Evolutionary conservation across 169 alveolate species (phyloP).

Genomic region (Eimeria acervulina): DNA sequence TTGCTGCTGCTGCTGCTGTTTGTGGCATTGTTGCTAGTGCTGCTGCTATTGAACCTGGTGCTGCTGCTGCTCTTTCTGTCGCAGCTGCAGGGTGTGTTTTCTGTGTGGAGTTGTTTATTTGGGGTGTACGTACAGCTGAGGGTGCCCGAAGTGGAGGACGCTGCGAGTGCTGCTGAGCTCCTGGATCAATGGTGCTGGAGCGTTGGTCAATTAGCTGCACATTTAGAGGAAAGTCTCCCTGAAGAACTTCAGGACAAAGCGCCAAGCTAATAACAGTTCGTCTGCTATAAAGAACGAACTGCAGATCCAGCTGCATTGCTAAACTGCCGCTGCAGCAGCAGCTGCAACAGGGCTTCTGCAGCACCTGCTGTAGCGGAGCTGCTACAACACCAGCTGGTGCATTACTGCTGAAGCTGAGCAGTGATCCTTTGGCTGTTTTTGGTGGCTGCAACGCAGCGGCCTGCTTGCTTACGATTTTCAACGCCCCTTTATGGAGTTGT

Average conservation of each 20-base stretch:
- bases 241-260: neutral
- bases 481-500: neutral
- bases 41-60: neutral
- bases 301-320: neutral
- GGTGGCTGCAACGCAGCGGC: neutral
- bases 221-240: neutral
- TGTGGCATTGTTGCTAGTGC: neutral
- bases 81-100: neutral
- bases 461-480: neutral
- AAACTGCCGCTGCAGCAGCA: neutral
- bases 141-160: neutral
- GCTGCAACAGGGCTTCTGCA: neutral
- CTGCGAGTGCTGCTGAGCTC: conserved; percentile 40
- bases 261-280: neutral
- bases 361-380: neutral
- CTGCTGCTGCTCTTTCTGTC: conserved; percentile 10
- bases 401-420: neutral
- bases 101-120: neutral
- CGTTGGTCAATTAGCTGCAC: neutral
- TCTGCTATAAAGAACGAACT: neutral
- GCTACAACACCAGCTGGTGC: conserved; percentile 1
- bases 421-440: neutral
- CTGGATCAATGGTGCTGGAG: conserved; percentile 38
- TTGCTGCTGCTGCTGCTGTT: neutral
- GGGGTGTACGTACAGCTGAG: conserved; percentile 39